Percentiles rank a stretch among this genome's conserved stretches.
Conservation (phyloP, 805 yeast genomes). For the Myxozyma lipomycoides region DNA sequence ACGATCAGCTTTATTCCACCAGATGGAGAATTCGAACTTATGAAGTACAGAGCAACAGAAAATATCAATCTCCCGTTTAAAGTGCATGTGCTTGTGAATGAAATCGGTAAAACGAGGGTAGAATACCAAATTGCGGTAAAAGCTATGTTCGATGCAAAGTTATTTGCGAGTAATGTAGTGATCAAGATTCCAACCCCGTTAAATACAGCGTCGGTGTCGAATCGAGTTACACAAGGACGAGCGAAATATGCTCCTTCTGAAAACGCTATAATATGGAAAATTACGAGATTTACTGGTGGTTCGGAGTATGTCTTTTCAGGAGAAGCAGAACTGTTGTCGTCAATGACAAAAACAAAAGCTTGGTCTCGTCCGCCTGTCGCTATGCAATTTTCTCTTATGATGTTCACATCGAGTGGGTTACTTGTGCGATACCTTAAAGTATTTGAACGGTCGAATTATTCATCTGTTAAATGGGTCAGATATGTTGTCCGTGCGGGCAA, state of each 20-base stretch:
- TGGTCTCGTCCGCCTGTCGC: conserved; percentile 79
- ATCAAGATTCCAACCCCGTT: conserved; percentile 69
- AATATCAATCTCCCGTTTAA: conserved; percentile 68
- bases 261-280: conserved; percentile 62
- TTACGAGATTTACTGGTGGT: conserved; percentile 63
- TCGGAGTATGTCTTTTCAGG: conserved; percentile 60
- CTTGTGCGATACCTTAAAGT: conserved; percentile 69
- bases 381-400: conserved; percentile 61
- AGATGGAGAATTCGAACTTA: conserved; percentile 72
- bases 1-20: conserved; percentile 75
- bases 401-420: conserved; percentile 75
- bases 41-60: conserved; percentile 60
- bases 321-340: conserved; percentile 44
- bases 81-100: conserved; percentile 53
- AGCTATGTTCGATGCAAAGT: conserved; percentile 52
- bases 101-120: conserved; percentile 44
- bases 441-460: conserved; percentile 54
- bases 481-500: conserved; percentile 73
- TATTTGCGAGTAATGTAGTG: conserved; percentile 59
- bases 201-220: conserved; percentile 48
- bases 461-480: conserved; percentile 82
- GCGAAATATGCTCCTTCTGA: conserved; percentile 66
- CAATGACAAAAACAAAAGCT: conserved; percentile 33
- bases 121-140: conserved; percentile 59
- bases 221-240: conserved; percentile 55